Evolutionary conservation across 768 basidiomycete genomes (phyloP).

Genomic region (Astraeus odoratus): DNA sequence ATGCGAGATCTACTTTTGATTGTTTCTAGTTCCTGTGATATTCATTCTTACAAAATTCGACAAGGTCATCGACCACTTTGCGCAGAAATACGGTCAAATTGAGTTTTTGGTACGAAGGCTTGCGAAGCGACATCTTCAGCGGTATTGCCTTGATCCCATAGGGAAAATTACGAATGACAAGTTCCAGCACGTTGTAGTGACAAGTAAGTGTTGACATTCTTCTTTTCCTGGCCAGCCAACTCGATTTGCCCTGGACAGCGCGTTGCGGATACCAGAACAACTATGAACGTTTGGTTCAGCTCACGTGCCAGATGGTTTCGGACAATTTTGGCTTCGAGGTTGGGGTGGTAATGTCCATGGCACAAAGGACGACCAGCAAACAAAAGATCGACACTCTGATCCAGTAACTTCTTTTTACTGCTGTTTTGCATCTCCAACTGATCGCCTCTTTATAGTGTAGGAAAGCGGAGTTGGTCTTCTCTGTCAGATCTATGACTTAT

Average conservation of each 20-base stretch:
- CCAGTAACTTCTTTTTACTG: neutral
- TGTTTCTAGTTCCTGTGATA: neutral
- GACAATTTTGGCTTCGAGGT: neutral
- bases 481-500: neutral
- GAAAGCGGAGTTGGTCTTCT: slow-evolving; percentile 2
- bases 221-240: neutral
- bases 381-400: slow-evolving; percentile 2
- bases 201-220: neutral
- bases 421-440: neutral
- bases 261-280: neutral
- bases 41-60: slow-evolving; percentile 2
- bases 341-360: neutral
- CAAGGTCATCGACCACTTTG: slow-evolving; percentile 3
- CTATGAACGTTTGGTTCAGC: neutral
- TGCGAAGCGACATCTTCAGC: neutral
- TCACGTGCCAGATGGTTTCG: neutral
- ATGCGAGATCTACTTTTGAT: neutral
- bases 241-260: neutral
- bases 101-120: neutral
- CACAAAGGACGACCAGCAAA: neutral
- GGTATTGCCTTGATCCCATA: neutral
- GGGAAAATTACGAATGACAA: neutral
- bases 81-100: neutral
- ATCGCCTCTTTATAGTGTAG: neutral
- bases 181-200: neutral